Base-by-base conservation (phyloP, 2,329 filamentous ascomycete genomes). In the Lecanicillium sp. region DNA sequence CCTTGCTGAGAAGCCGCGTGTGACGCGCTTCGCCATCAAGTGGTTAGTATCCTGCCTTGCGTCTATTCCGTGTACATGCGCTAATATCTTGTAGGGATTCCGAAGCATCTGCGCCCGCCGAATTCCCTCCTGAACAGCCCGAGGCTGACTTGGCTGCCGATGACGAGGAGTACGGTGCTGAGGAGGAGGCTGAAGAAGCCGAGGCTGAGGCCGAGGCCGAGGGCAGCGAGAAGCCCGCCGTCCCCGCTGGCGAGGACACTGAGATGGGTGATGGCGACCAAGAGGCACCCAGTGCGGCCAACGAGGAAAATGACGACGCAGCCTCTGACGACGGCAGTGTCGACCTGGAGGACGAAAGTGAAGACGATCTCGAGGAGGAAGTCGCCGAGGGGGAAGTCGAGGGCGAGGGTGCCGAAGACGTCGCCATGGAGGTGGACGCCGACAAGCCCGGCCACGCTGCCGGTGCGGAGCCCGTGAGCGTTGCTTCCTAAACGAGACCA, bases 21-120 rank as follows among this genome's bases (percentile, higher is more conserved):
- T 98, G 44, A 98, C 93, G 24, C 83, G 93, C 55, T 98, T 98
- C 63, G 90, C 90, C 37, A 98, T 98, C 72, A 98, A 98, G 73
- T 98, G 93, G 93, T 95, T 78, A 50, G 79, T 69, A 40, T 30
- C 17, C 4, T 9, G 8, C 17, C 27, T n/a, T 24, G 7, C 8
- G 3, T 19, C n/a, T 19, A 21, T 49, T 53, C 2, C 5, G 10
- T n/a, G 7, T 9, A 4, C 5, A 33, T 35, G 26, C 21, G 36
- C 42, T 55, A 40, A 55, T 24, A 12, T 44, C 8, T 3, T 5
- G 33, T 54, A 96, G 90, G 90, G 93, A 98, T 64, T 93, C 88
- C n/a, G 93, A 98, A 62, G 91, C 90, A 56, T 93, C 90, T 64
- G 93, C 93, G 24, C 93, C 93, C 2, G 84, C 93, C 55, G 91